A percentile compares a stretch with the other conserved stretches of the same genome.
phyloP scores from a whole-genome alignment of 75 land plant genomes.

The Picea glauca region DNA sequence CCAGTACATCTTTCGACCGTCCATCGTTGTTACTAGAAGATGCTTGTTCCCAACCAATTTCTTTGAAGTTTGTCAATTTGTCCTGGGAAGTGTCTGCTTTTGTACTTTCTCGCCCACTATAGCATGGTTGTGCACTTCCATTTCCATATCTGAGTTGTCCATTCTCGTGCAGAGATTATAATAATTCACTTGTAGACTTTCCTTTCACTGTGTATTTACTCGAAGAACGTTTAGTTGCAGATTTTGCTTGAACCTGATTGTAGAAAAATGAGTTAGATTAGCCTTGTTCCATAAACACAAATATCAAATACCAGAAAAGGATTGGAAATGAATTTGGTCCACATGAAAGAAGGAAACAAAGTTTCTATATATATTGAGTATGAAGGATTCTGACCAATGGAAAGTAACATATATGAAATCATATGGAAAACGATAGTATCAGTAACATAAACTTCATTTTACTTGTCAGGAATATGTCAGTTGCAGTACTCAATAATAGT shows the following conservation, averaged over 20 bases:
- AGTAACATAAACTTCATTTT: no score
- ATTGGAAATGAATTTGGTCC: background rate
- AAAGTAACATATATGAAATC: background rate
- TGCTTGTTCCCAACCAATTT: background rate
- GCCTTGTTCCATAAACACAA: background rate
- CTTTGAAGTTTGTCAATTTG: background rate
- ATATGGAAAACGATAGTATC: background rate
- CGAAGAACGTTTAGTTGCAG: background rate
- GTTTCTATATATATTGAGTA: no score
- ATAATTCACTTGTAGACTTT: background rate
- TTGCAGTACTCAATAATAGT: background rate
- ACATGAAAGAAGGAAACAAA: no score
- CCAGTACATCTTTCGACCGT: background rate
- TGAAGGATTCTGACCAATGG: background rate
- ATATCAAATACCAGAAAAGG: background rate
- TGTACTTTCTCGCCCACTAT: background rate
- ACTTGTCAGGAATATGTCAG: background rate
- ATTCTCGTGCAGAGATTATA: background rate
- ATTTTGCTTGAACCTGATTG: conserved; percentile 3
- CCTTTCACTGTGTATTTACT: background rate
- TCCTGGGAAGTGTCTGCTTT: background rate
- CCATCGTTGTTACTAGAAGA: background rate
- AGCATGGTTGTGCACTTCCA: no score
- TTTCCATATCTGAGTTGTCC: background rate
- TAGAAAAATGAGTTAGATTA: background rate